Evolutionary conservation across 108 stramenopile species (phyloP), one percentile per base, ranked within the genome.

Genomic region (Mediolabrus comicus): DNA sequence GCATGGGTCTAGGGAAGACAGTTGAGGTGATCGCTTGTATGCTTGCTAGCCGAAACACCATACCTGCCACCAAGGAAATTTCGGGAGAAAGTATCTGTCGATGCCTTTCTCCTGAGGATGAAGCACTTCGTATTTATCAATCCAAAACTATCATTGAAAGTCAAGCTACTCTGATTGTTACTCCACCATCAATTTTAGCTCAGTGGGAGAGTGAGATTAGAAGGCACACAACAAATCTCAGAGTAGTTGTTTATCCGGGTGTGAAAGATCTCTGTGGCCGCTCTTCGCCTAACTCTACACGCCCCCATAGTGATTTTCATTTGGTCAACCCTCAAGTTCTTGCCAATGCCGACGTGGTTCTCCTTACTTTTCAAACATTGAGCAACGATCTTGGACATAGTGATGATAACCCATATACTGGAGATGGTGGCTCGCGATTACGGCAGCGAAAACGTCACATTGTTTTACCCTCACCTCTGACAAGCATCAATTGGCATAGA

Each of bases 171-270:
- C 51, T 92, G 22, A 88, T 92, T 38, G 83, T 92, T 9, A 84
- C 83, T 3, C 91, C 91, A 10, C 74, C 84, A 31, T 59, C 87
- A 26, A 88, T 92, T 54, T 51, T 88, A 32, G 29, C 62, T 52
- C 91, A 92, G 68, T 92, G 91, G 91, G 61, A 75, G 56, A 77
- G 66, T 33, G 91, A 92, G 65, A 84, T 92, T 36, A 39, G 60
- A 12, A 59, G 75, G 28, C 91, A 92, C 58, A 75, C 88, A 27
- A 28, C 30, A 22, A 59, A 17, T 17, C 53, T 89, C 36, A 89
- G 84, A 31, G 83, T 87, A 25, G 53, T 74, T 19, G 67, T 92
- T 4, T 92, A 89, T 71, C 59, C 41, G 22, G 91, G 91, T 4
- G 68, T 92, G 24, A 76, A 75, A 49, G 71, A 72, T 19, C 59